phyloP scores from a whole-genome alignment of 352 stramenopile genomes.

The Phytophthora tentaculata region DNA sequence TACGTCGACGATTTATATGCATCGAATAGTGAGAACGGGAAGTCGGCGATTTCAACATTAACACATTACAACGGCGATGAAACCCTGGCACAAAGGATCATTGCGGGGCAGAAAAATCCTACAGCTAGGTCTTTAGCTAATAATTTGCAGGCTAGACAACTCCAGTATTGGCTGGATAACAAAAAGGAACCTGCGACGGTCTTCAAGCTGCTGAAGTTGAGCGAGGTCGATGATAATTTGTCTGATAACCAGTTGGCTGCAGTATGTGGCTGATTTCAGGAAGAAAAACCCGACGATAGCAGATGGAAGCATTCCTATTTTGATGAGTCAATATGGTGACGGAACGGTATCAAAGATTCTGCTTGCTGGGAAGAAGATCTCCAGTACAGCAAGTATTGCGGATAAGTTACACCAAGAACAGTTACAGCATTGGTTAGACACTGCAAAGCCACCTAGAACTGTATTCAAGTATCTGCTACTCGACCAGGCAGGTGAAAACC shows the following conservation, averaged over 20 bases:
- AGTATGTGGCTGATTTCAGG: not conserved
- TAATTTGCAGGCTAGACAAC: not conserved
- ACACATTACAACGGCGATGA: not conserved
- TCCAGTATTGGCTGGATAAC: not conserved
- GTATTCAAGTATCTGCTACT: not conserved
- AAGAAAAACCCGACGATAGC: not conserved
- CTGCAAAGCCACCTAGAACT: not conserved
- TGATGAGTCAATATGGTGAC: not conserved
- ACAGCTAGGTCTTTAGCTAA: not conserved
- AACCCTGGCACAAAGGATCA: not conserved
- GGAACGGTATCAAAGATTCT: not conserved
- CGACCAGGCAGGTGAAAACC: not conserved
- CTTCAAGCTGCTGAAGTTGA: not conserved
- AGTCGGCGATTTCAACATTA: not conserved
- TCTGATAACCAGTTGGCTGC: not conserved
- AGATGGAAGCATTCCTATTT: no score
- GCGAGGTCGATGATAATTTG: not conserved
- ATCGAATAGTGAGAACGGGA: not conserved
- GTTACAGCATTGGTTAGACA: not conserved
- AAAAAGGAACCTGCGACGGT: not conserved
- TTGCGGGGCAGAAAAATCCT: not conserved
- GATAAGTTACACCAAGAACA: not conserved
- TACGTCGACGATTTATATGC: not conserved
- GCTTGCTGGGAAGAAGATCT: not conserved
- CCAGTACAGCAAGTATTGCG: not conserved